Evolutionary conservation across 257 asterid genomes (phyloP), one percentile per base, ranked within the genome.

Genomic region (Lantana camara): DNA sequence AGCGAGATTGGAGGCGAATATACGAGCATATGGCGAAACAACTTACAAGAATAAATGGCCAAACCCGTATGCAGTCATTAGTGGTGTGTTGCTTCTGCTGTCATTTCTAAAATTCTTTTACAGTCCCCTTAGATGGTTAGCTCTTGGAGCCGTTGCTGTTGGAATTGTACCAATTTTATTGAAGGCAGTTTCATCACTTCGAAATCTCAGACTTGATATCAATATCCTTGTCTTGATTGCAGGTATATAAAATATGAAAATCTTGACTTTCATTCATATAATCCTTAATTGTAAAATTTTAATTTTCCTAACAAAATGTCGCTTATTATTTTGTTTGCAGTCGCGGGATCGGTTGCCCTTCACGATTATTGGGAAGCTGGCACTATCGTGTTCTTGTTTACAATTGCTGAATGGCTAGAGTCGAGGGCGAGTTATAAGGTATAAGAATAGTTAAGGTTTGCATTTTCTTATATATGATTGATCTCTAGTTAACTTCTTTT

Each of bases 321-420:
- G 2, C 5, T 27, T 27, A 27, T 27, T 2, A 27, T 27, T 27
- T 2, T 27, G 32, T 27, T 64, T 70, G 66, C 86, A 86, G 96
- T 89, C 76, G 77, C 55, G 1, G 96, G 96, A 46, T 86, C 96
- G 22, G 50, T 82, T 38, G 90, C 76, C 48, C 77, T 89, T 19
- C 71, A 64, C 9, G 96, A 89, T 73, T 89, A 80, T 68, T 84
- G 87, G 95, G 96, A 89, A 77, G 96, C 96, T 51, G 96, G 71
- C 7, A 80, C 95, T 7, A 89, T 89, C 40, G 95, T 89, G 1
- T 89, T 89, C 71, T 69, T 89, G 17, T 89, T 89, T 54, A 71
- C 91, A 29, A 81, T 76, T 17, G 88, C 93, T 11, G 92, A 86
- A 40, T 89, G 96, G 96, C 72, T 89, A 13, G 95, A 89, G 72